Base-by-base conservation (phyloP, 495 filamentous ascomycete species). In the Neurospora sp. region DNA sequence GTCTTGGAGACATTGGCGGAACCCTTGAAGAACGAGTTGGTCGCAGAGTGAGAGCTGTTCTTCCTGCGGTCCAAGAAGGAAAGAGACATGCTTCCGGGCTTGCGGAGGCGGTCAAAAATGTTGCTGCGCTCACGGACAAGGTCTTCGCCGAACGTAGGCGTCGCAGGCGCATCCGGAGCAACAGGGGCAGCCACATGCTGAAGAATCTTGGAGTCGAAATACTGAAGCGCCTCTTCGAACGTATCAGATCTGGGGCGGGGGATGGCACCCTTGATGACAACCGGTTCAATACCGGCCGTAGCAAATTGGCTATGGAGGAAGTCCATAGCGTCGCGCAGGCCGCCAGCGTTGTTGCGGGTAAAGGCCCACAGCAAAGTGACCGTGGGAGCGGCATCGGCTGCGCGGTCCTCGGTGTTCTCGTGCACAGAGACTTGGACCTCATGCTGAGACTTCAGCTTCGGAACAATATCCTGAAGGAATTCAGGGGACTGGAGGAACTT, bases 191-290 rank as follows among this genome's bases (percentile, higher is more conserved):
- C 93, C 11, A 93, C 93, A 77, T 94, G 92, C 81, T 98, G 96
- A 41, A 99, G 86, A 40, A 99, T 84, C 83, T 98, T 98, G 0
- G 94, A 96, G 80, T 97, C 91, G 81, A 99, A 99, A 85, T 93
- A 98, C 37, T 93, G 94, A 39, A 97, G 87, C 48, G 93, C 94
- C 73, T 98, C 96, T 77, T 98, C 96, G 78, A 98, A 99, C 1
- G 96, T 97, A 82, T 99, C 96, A 5, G 96, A 98, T 85, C 98
- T 98, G 69, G 96, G 96, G 65, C 95, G 91, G 0, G 95, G 94
- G 74, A 98, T 95, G 16, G 93, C 91, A 69, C 96, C 96, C 81
- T 96, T 97, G 75, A 99, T 90, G 31, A 93, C 89, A 61, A 88
- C 92, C 4, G 91, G 90, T 74, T 97, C 92, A 41, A 97, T 88